Evolutionary conservation across 805 yeast genomes (phyloP), one percentile per base, ranked within the genome.

Genomic region (Ogataea paraovalis): DNA sequence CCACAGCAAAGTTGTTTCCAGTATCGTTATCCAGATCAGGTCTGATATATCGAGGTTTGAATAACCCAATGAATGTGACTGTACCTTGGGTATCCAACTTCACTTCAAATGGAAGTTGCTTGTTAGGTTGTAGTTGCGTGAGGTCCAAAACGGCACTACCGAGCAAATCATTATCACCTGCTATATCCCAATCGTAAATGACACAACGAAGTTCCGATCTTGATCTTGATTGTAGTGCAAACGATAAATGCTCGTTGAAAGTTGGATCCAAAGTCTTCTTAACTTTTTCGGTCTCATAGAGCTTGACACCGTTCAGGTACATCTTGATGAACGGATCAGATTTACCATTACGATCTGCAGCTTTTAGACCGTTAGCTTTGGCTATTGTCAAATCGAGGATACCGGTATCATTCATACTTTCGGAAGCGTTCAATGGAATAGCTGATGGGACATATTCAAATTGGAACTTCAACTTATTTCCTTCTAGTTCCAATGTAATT

Each of bases 181-280:
- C 77, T 61, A 84, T 73, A 66, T 87, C 94, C 92, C 92, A 87
- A 64, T 87, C 94, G 58, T 68, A 78, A 16, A 83, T 79, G 40
- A 74, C 75, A 21, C 83, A 55, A 30, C 64, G 51, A 25, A 85
- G 61, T 16, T 68, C 57, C 22, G 77, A 69, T 60, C 85, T 75
- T 2, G 81, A 68, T 64, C 88, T 78, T 0, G 94, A 84, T 33
- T 78, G 73, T 48, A 86, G 64, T 3, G 86, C 82, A 54, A 88
- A 65, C 3, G 72, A 73, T 21, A 78, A 70, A 7, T 69, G 64
- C 57, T 87, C 94, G 61, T 87, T 83, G 91, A 94, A 90, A 10
- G 73, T 75, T 16, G 96, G 96, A 47, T 79, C 72, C 55, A 86
- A 69, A 0, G 87, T 79, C 61, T 80, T 85, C 67, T 84, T 83